Evolutionary conservation across 177 flowering plant species (phyloP).

Genomic region (Tripterygium wilfordii): DNA sequence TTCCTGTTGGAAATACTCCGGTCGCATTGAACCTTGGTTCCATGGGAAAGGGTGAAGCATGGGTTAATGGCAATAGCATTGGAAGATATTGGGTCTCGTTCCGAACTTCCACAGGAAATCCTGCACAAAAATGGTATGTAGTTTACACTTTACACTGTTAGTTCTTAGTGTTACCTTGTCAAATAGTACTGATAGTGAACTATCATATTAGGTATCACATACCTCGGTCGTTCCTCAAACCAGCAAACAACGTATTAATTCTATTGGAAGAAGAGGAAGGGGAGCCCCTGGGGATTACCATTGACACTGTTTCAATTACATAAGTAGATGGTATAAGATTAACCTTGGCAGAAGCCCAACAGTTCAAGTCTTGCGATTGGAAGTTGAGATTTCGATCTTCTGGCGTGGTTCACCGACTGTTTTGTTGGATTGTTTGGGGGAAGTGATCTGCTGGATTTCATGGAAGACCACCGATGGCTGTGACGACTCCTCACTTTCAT

Average conservation of each 20-base stretch:
- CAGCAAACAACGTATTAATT: slow-evolving; percentile 53
- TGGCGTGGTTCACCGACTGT: too few species aligned
- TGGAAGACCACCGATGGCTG: too few species aligned
- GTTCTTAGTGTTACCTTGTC: too few species aligned
- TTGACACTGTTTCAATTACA: slow-evolving; percentile 40
- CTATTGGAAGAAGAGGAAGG: slow-evolving; percentile 69
- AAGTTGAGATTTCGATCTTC: too few species aligned
- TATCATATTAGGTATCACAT: slow-evolving; percentile 58
- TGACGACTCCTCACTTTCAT: too few species aligned
- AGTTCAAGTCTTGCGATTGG: too few species aligned
- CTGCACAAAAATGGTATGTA: slow-evolving; percentile 64
- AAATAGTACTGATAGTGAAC: background rate
- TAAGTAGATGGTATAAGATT: slow-evolving; percentile 43
- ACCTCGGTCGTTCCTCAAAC: slow-evolving; percentile 68
- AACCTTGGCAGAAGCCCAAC: too few species aligned
- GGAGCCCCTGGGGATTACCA: slow-evolving; percentile 48
- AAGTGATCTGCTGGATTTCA: too few species aligned
- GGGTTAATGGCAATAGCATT: slow-evolving; percentile 86
- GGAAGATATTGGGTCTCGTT: slow-evolving; percentile 92
- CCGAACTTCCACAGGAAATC: slow-evolving; percentile 35
- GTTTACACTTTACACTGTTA: background rate
- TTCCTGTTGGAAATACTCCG: slow-evolving; percentile 62
- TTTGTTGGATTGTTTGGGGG: too few species aligned
- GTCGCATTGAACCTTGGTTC: slow-evolving; percentile 57
- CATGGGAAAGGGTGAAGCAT: slow-evolving; percentile 94